Evolutionary conservation across 192 early-diverging fungal genomes (phyloP), one percentile per base, ranked within the genome.

Genomic region (Backusella morwellensis): DNA sequence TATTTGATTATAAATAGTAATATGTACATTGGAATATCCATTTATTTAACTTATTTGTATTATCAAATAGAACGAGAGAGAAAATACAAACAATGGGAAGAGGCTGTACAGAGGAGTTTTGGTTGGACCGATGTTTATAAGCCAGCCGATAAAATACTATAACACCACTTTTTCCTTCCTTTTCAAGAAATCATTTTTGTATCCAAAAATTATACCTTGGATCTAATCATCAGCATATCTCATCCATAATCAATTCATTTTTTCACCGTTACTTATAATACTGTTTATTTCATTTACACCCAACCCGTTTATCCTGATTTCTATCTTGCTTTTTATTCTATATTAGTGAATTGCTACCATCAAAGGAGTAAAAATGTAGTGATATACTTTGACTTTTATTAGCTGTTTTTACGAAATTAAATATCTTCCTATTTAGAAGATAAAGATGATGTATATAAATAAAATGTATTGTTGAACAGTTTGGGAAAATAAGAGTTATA

Each of bases 61-160:
- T 35, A 35, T 38, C 26, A 21, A 42, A 36, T 63, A 77, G 66
- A 69, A 56, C 75, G 75, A n/a, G 40, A 75, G 14, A 42, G 67
- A 40, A 76, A 74, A 42, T 71, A 71, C 36, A 77, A 69, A 35
- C 41, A 73, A 42, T 81, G 80, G 80, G 75, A 81, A 34, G 71
- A 70, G 4, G 80, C 75, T 59, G 36, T 81, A 4, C 42, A 77
- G n/a, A 54, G 80, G 52, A 81, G 80, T 70, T 81, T 73, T 56
- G 80, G 75, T 7, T 81, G 80, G 80, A 77, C 80, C 26, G 52
- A 73, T 35, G 44, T 73, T 35, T 73, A 73, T 54, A 54, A 47
- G 6, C 50, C 72, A 52, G 6, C 72, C 8, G 72, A 73, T 11
- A 34, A 36, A 8, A 73, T 70, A 38, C 23, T 40, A 69, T 69